These are phyloP conservation scores for Sarcomyxa edulis DNA, from an alignment of 768 basidiomycete species.

Conservation along the genomic window DNA sequence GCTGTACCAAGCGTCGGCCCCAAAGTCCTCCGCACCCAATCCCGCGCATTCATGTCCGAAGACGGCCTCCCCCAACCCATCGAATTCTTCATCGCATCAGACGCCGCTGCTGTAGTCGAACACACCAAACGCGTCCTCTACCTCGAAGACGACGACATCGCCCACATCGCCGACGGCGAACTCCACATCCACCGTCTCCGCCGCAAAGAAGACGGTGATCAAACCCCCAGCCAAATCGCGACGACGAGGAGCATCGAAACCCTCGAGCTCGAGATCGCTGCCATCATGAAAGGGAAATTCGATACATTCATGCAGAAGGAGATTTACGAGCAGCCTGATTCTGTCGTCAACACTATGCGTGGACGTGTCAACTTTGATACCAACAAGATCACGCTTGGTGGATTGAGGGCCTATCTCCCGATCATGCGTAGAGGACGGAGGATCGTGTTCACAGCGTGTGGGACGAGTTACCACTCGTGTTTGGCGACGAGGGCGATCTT, in stretches of 20 bases:
- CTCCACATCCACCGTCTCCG: slow-evolving; percentile 98
- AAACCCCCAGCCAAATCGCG: slow-evolving; percentile 54
- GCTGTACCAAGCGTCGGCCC: slow-evolving; percentile 59
- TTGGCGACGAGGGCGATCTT: slow-evolving; percentile 96
- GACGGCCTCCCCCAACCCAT: slow-evolving; percentile 98
- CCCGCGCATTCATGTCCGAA: slow-evolving; percentile 96
- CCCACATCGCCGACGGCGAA: slow-evolving; percentile 94
- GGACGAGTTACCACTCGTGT: slow-evolving; percentile 97
- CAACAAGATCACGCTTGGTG: slow-evolving; percentile 88
- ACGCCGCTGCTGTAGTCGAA: slow-evolving; percentile 93
- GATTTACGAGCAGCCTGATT: slow-evolving; percentile 98
- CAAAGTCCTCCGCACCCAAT: slow-evolving; percentile 90
- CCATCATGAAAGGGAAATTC: slow-evolving; percentile 99
- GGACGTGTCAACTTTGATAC: slow-evolving; percentile 98
- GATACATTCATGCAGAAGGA: slow-evolving; percentile 99
- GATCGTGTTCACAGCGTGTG: slow-evolving; percentile 97
- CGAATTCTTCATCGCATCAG: slow-evolving; percentile 99
- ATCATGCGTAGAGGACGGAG: slow-evolving; percentile 94
- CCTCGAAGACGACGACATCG: slow-evolving; percentile 98
- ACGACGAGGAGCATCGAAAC: slow-evolving; percentile 95
- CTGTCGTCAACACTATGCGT: slow-evolving; percentile 99
- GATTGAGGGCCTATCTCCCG: slow-evolving; percentile 89
- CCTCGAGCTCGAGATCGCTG: slow-evolving; percentile 97
- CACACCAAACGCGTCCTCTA: slow-evolving; percentile 99
- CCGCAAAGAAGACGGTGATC: slow-evolving; percentile 69